Percentiles rank a stretch among this genome's conserved stretches.
These are phyloP conservation scores for Candida railenensis DNA, from an alignment of 805 yeast species.

Conservation along the genomic window DNA sequence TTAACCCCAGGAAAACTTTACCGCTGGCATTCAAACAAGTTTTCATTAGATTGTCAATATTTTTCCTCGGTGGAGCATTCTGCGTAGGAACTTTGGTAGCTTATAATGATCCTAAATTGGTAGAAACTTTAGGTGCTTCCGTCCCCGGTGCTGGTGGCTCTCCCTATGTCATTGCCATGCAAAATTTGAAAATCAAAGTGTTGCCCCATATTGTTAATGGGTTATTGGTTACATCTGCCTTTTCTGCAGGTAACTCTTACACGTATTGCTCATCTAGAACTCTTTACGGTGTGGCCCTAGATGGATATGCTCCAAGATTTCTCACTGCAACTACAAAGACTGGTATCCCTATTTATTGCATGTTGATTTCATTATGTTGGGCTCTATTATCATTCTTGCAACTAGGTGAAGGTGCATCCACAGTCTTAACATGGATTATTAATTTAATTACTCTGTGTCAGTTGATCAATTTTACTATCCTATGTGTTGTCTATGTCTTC, in stretches of 20 bases:
- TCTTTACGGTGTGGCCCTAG: constrained; percentile 45
- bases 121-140: constrained; percentile 54
- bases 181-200: constrained; percentile 42
- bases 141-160: constrained; percentile 63
- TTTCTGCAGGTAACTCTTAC: constrained; percentile 50
- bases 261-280: constrained; percentile 48
- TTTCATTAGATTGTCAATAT: constrained; percentile 61
- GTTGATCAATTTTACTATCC: constrained; percentile 26
- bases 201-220: constrained; percentile 48
- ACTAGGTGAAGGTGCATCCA: constrained; percentile 31
- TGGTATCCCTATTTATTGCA: constrained; percentile 49
- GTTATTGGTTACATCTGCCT: constrained; percentile 41
- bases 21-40: constrained; percentile 81
- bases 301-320: constrained; percentile 46
- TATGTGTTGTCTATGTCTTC: constrained; percentile 54
- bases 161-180: constrained; percentile 51
- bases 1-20: constrained; percentile 65
- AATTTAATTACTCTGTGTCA: constrained; percentile 32
- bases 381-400: constrained; percentile 67
- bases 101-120: constrained; percentile 60
- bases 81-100: constrained; percentile 79
- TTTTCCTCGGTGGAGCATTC: constrained; percentile 72
- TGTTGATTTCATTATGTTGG: constrained; percentile 46
- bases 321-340: constrained; percentile 43
- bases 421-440: constrained; percentile 34